These are phyloP conservation scores for Isabelozyma rhagii DNA, from an alignment of 805 yeast genomes.

Conservation along the genomic window DNA sequence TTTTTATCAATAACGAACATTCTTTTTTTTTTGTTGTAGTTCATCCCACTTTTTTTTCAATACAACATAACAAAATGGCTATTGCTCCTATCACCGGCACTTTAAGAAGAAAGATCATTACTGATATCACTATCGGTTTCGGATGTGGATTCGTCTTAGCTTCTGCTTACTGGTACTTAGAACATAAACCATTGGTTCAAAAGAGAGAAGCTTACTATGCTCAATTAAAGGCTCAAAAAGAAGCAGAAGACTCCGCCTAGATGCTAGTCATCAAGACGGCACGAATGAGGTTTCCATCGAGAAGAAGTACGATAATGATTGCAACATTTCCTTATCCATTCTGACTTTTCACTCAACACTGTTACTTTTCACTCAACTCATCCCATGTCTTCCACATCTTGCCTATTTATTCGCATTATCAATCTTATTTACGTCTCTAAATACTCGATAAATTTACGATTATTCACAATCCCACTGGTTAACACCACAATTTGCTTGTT, in stretches of 20 bases:
- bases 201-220: slow-evolving; percentile 85
- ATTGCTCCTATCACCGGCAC: slow-evolving; percentile 85
- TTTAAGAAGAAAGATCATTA: slow-evolving; percentile 73
- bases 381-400: no score
- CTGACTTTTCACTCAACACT: no score
- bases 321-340: no score
- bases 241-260: slow-evolving; percentile 47
- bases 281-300: no score
- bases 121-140: slow-evolving; percentile 74
- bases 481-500: slow-evolving; percentile 39
- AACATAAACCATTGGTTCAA: slow-evolving; percentile 69
- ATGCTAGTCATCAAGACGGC: no score
- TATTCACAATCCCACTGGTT: slow-evolving; percentile 43
- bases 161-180: slow-evolving; percentile 82
- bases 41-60: not conserved
- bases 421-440: slow-evolving; percentile 1
- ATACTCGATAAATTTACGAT: slow-evolving; percentile 25
- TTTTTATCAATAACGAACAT: not conserved
- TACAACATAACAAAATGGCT: slow-evolving; percentile 47
- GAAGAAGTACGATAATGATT: no score
- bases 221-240: slow-evolving; percentile 71
- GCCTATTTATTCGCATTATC: not conserved
- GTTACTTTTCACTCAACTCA: no score
- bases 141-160: slow-evolving; percentile 53
- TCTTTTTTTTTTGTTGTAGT: not conserved